Conservation (phyloP, 1,284 basidiomycete species). For the Sanghuangporus baumii region DNA sequence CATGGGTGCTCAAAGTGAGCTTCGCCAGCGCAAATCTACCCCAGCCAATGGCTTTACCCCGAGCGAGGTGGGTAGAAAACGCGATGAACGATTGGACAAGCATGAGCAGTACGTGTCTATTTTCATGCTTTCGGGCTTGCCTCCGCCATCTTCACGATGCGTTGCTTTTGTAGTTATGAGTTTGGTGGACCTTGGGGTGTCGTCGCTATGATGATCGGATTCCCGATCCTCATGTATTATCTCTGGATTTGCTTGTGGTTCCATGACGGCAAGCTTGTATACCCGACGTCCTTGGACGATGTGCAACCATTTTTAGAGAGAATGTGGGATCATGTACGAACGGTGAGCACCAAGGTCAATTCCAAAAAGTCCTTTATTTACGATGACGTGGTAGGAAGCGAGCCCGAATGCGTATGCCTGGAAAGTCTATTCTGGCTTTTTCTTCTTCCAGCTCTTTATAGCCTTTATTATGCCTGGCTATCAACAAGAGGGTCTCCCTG, state of each 20-base stretch:
- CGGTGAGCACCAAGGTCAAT: conserved; percentile 41
- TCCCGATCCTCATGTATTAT: conserved; percentile 95
- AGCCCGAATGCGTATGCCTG: conserved; percentile 86
- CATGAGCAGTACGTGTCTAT: conserved; percentile 56
- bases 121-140: neutral
- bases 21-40: conserved; percentile 15
- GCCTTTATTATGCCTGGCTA: conserved; percentile 91
- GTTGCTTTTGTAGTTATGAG: conserved; percentile 63
- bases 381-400: conserved; percentile 60
- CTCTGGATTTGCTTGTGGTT: conserved; percentile 98
- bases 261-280: conserved; percentile 85
- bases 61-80: conserved; percentile 62
- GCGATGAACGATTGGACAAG: conserved; percentile 70
- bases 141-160: neutral
- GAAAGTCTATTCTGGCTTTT: conserved; percentile 86
- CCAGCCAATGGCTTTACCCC: conserved; percentile 18
- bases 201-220: conserved; percentile 89
- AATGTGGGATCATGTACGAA: conserved; percentile 82
- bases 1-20: conserved; percentile 8
- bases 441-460: conserved; percentile 86
- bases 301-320: conserved; percentile 74
- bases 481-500: conserved; percentile 89
- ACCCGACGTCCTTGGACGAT: conserved; percentile 68
- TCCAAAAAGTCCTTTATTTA: neutral
- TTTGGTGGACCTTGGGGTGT: conserved; percentile 95